Conservation (phyloP, 352 stramenopile species). For the Phytophthora chlamydospora region DNA sequence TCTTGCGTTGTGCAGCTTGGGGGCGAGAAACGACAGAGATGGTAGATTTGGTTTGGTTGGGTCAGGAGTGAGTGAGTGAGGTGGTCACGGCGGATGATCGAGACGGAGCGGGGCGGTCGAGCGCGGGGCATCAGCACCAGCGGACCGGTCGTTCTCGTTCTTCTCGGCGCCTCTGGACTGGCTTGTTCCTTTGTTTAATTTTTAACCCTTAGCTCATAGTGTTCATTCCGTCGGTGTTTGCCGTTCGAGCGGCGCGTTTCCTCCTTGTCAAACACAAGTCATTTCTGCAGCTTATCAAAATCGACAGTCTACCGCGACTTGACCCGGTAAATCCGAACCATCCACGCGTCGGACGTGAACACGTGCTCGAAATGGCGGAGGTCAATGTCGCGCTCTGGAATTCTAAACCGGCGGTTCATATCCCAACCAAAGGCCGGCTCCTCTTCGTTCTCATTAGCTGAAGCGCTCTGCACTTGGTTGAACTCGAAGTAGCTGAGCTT, state of each 20-base stretch:
- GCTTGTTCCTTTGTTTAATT: conserved; percentile 40
- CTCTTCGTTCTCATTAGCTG: conserved; percentile 22
- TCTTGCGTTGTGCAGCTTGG: conserved; percentile 30
- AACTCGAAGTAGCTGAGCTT: conserved; percentile 92
- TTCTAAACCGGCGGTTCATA: conserved; percentile 59
- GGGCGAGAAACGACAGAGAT: conserved; percentile 30
- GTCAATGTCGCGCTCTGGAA: conserved; percentile 67
- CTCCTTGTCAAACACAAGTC: background rate
- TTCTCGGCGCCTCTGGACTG: conserved; percentile 3
- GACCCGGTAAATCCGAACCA: conserved; percentile 91
- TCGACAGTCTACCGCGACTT: conserved; percentile 48
- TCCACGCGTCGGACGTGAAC: conserved; percentile 93
- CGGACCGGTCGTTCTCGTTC: background rate
- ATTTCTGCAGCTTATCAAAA: conserved; percentile 18
- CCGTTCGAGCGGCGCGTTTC: background rate
- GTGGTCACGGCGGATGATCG: conserved; percentile 5
- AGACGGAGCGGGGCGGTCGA: conserved; percentile 4
- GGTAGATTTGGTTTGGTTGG: conserved; percentile 42
- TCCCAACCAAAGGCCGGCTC: conserved; percentile 64
- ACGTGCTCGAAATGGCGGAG: conserved; percentile 91
- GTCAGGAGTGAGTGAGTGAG: conserved; percentile 24
- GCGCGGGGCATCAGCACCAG: conserved; percentile 8
- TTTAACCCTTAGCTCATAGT: conserved; percentile 25
- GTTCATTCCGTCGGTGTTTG: background rate
- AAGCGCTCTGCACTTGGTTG: conserved; percentile 42